phyloP scores from a whole-genome alignment of 106 monocot genomes.

The Dactylorhiza incarnata region DNA sequence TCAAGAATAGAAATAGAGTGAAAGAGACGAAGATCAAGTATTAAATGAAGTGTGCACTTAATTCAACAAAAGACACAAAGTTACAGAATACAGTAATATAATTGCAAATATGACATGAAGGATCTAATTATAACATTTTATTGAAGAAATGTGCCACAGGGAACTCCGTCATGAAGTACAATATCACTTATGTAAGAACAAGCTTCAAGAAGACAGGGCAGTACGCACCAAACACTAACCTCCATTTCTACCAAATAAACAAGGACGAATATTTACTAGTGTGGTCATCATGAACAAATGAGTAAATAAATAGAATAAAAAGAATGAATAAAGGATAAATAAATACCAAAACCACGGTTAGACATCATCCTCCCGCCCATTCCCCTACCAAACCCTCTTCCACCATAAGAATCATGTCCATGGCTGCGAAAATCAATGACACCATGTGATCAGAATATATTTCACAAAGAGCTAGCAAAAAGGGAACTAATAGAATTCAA shows the following conservation, averaged over 20 bases:
- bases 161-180: background rate
- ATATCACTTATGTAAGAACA: background rate
- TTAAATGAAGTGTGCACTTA: background rate
- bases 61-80: background rate
- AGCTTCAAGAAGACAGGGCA: background rate
- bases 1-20: background rate
- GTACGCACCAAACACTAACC: background rate
- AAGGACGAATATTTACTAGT: background rate
- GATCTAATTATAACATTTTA: background rate
- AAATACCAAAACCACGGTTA: slow-evolving; percentile 83
- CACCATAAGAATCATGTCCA: slow-evolving; percentile 64
- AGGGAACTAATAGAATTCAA: background rate
- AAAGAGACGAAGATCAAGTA: background rate
- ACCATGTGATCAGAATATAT: slow-evolving; percentile 6
- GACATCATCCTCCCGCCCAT: slow-evolving; percentile 76
- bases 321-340: background rate
- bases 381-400: slow-evolving; percentile 93
- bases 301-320: background rate
- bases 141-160: background rate
- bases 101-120: background rate
- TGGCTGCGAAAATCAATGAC: slow-evolving; percentile 32
- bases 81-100: background rate
- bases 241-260: background rate
- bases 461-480: background rate
- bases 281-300: background rate